Percentiles rank a stretch among this genome's conserved stretches.
phyloP scores from a whole-genome alignment of 495 filamentous ascomycete species.

The Xylaria flabelliformis region DNA sequence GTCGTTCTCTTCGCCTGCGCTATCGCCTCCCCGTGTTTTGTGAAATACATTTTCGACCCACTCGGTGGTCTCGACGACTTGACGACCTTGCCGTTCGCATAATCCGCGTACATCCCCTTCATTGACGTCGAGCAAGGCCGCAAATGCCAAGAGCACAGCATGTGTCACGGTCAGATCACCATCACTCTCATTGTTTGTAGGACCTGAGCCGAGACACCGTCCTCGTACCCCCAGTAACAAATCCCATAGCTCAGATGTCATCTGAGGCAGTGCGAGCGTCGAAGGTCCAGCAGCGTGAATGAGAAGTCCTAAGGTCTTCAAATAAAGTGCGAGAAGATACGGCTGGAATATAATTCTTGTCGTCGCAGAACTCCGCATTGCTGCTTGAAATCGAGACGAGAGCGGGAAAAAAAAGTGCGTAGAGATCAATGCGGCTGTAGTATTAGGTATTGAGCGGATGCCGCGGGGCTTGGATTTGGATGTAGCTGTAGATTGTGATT shows the following conservation, averaged over 20 bases:
- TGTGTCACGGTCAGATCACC: constrained; percentile 70
- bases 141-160: constrained; percentile 76
- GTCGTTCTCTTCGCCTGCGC: constrained; percentile 63
- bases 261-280: constrained; percentile 65
- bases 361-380: constrained; percentile 51
- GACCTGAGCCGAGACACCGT: constrained; percentile 42
- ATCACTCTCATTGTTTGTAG: not conserved
- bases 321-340: constrained; percentile 63
- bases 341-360: constrained; percentile 63
- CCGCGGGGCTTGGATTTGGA: constrained; percentile 55
- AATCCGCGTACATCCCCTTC: constrained; percentile 75
- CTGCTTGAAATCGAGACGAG: constrained; percentile 63
- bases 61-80: constrained; percentile 63
- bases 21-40: constrained; percentile 50
- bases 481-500: constrained; percentile 25
- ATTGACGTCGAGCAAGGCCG: constrained; percentile 87
- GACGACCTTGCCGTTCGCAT: constrained; percentile 64
- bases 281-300: constrained; percentile 69
- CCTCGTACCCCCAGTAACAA: constrained; percentile 59
- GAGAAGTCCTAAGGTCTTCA: constrained; percentile 71
- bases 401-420: constrained; percentile 84
- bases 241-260: constrained; percentile 75
- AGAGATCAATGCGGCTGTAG: constrained; percentile 73
- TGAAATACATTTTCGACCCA: constrained; percentile 53
- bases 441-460: constrained; percentile 72